Evolutionary conservation across 148 eudicot genomes (phyloP), one percentile per base, ranked within the genome.

Genomic region (Camellia lanceoleosa): DNA sequence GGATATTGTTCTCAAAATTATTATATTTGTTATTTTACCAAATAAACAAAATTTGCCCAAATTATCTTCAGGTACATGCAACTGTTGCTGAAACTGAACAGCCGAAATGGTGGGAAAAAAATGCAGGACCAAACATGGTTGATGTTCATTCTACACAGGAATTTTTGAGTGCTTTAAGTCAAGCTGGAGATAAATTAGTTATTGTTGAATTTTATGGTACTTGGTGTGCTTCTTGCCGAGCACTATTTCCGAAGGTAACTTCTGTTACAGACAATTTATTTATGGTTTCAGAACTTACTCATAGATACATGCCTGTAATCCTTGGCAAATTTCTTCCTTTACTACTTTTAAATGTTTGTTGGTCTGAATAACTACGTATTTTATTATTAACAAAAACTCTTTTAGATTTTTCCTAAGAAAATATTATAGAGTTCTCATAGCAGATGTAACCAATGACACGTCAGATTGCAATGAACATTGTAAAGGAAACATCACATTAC

Each of bases 181-280:
- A 89, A 77, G 98, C 97, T 64, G 97, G 94, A 76, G 97, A 95
- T 55, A 90, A 77, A 81, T 82, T 95, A 81, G 98, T 95, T 79
- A 87, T 95, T 61, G 97, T 89, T 67, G 98, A 95, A 87, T 95
- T 95, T 83, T 95, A 92, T 85, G 98, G 95, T 41, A 95, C 97
- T 63, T 95, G 98, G 98, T 94, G 98, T 89, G 98, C 97, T 85
- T 94, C 98, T 84, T 94, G 98, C 78, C 89, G 94, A 78, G 98
- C 98, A 83, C 85, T 94, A 74, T 94, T 94, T 83, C 98, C 98
- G 43, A 92, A 91, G 97, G 98, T 94, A 87, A 74, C 55, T 52
- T 82, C 46, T 75, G 75, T 47, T n/a, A 68, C n/a, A 73, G 49
- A 46, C 66, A n/a, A 42, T 41, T 3, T 71, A 30, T 30, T 30